Base-by-base conservation (phyloP, 129 eudicot genomes). In the Apium graveolens region DNA sequence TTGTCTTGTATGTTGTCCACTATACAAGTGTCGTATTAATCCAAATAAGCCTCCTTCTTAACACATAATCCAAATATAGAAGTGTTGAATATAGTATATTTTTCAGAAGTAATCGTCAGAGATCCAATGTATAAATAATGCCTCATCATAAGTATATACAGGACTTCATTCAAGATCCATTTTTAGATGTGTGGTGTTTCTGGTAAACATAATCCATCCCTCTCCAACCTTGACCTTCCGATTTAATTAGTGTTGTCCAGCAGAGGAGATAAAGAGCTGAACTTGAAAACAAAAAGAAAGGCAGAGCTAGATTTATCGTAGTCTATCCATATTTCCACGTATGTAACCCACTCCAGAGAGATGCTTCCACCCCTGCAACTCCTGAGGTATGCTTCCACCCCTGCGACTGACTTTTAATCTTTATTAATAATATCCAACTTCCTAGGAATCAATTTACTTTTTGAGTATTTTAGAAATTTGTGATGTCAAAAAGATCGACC, bases 221-320 rank as follows among this genome's bases (percentile, higher is more conserved):
- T 13, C 60, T 42, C 10, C 37, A 57, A 45, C 42, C 48, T 74
- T 73, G 39, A 16, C 78, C 26, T 74, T 46, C 27, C 31, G 42
- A 7, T n/a, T 45, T 13, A 11, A 9, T 43, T 48, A 74, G 77
- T 74, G 77, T 26, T 26, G 21, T 74, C 77, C 77, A 74, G 62
- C 63, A 37, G 1, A 74, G 21, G 48, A 46, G 78, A 74, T 74
- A 74, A 49, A 35, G 62, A 35, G 78, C 78, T 74, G 63, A 46
- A 74, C 57, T 21, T 37, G 34, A 42, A 41, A 42, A 42, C 24
- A 73, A 73, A 11, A 43, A 38, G 2, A 45, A 45, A 45, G 14
- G 26, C 49, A 72, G 16, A 46, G 17, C 39, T 26, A 21, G 14
- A 44, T 21, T 11, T 44, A 21, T 41, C 5, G 1, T 3, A 39